Evolutionary conservation across 306 rosid genomes (phyloP), one percentile per base, ranked within the genome.

Genomic region (Glycine tomentella): DNA sequence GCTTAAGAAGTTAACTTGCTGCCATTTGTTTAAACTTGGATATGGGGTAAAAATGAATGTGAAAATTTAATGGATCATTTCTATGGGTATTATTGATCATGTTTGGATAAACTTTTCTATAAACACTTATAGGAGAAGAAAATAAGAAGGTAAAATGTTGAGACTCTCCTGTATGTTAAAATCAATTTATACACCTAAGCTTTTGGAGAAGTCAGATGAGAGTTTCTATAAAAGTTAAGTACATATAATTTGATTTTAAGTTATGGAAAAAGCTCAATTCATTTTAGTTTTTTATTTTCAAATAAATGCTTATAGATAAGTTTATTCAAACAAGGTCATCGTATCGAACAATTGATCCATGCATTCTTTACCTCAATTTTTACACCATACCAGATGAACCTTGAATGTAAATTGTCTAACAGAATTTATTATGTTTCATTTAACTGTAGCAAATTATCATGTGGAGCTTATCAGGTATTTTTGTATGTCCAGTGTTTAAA

Each of bases 1-100:
- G 51, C 50, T 77, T 73, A 86, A 59, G 13, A 64, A 82, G 63
- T 75, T 75, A 5, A 74, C 67, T 69, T 56, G 14, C 4, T 36
- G 38, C 25, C 40, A 61, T 79, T 58, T 69, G 17, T 64, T 69
- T 74, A 77, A 53, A 17, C 6, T 52, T 53, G 3, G 15, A 50
- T 72, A 15, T 5, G 9, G 31, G 31, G 44, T 17, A 58, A 58
- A 74, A 74, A 44, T 42, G 44, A 20, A 12, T 4, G n/a, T 59
- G n/a, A 75, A 14, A 31, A 56, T 14, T 56, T 57, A 7, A 74
- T 72, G 64, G 64, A 34, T 34, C 20, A 9, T 6, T 34, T 72
- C 3, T 72, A 53, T 8, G 8, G 76, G 77, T n/a, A 51, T 33
- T 34, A 12, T 34, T 64, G 10, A 3, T 8, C 17, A 64, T 64